These are phyloP conservation scores for Microdochium nivale DNA, from an alignment of 2,329 filamentous ascomycete genomes.

Conservation along the genomic window DNA sequence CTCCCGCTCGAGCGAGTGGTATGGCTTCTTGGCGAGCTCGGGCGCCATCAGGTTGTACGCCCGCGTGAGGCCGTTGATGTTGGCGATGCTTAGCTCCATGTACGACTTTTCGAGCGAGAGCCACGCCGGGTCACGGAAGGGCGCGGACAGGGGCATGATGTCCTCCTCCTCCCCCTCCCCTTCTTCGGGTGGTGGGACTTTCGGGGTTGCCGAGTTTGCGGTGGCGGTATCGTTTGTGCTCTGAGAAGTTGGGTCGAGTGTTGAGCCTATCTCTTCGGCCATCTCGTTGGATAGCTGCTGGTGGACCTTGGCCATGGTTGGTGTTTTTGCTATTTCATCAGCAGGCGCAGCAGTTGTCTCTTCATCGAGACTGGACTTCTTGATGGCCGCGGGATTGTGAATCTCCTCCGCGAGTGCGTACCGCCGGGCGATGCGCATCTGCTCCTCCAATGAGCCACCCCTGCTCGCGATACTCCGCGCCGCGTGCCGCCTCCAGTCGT, in stretches of 20 bases:
- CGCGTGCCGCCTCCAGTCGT: constrained; percentile 79
- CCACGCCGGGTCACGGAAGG: constrained; percentile 76
- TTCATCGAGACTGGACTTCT: constrained; percentile 38
- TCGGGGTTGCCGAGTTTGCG: neutral
- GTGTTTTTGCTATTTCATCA: neutral
- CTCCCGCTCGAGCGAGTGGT: constrained; percentile 77
- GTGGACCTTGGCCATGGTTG: constrained; percentile 31
- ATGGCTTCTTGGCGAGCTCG: constrained; percentile 84
- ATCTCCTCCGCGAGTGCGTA: constrained; percentile 68
- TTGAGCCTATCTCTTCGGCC: constrained; percentile 6
- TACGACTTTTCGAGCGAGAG: constrained; percentile 65
- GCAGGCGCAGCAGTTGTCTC: constrained; percentile 17
- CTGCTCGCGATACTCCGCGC: constrained; percentile 67
- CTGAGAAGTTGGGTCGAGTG: neutral
- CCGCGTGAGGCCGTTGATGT: constrained; percentile 71
- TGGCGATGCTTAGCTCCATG: constrained; percentile 64
- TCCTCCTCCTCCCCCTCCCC: constrained; percentile 21
- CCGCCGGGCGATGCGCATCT: constrained; percentile 61
- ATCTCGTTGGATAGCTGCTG: constrained; percentile 19
- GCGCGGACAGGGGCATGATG: constrained; percentile 29
- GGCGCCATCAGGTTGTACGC: constrained; percentile 96
- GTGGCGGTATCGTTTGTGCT: neutral
- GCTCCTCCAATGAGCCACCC: constrained; percentile 66
- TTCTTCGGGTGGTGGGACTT: constrained; percentile 4
- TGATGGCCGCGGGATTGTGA: constrained; percentile 48